Base-by-base conservation (phyloP, 2,329 filamentous ascomycete genomes). In the Epichloe aotearoae region DNA sequence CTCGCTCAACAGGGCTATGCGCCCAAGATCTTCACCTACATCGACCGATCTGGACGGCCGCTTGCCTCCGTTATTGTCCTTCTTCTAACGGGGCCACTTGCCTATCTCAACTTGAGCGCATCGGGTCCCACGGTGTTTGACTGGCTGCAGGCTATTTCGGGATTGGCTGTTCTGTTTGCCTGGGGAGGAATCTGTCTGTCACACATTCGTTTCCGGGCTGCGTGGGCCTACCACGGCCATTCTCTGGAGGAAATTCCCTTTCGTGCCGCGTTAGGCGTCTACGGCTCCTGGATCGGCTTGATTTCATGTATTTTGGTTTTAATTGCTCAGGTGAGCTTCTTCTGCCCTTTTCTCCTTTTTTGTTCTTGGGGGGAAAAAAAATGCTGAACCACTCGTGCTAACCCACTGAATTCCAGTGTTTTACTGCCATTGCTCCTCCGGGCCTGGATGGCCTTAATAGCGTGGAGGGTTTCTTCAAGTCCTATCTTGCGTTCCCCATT, bases 181-280 rank as follows among this genome's bases (percentile, higher is more conserved):
- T 85, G 81, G 81, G 79, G 73, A 20, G 79, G 75, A 44, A 82
- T 85, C 58, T 83, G 79, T 61, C 62, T 81, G 17, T 74, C 77
- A 1, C 81, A 84, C 59, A 82, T 84, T 57, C 80, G 81, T n/a
- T 84, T 83, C 74, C 79, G 82, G 38, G 55, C 60, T 4, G 82
- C 79, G 0, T 84, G 81, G 81, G 64, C 62, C 20, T 60, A 65
- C 15, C 73, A 82, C 51, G 80, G 80, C 23, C 79, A 76, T 58
- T 73, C 69, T 2, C 62, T 83, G 4, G 78, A 83, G n/a, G 79
- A 83, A 59, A 74, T 87, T 4, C 78, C 82, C 1, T 87, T 82
- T 69, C 66, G 66, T 39, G 78, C 80, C 17, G 66, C 73, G 46
- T 73, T 76, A 45, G 83, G 83, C 51, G 69, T 84, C 7, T 68